Evolutionary conservation across 805 yeast species (phyloP).

Genomic region (Lipomyces orientalis): DNA sequence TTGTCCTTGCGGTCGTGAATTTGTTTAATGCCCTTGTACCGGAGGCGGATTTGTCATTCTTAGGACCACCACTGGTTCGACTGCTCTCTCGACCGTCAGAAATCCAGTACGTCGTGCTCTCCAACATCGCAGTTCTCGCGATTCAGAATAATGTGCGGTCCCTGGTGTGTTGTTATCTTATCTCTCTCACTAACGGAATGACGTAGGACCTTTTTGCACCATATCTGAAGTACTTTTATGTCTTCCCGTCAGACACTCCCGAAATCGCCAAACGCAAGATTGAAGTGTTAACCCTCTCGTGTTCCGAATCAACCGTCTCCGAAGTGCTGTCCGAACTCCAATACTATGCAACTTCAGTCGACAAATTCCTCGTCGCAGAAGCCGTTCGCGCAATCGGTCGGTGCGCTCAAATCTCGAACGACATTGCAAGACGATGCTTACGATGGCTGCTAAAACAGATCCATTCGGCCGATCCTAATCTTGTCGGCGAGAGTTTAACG

Average conservation of each 20-base stretch:
- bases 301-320: slow-evolving; percentile 58
- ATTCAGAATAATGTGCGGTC: slow-evolving; percentile 17
- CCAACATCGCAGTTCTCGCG: slow-evolving; percentile 52
- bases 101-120: slow-evolving; percentile 51
- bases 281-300: slow-evolving; percentile 63
- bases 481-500: slow-evolving; percentile 70
- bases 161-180: background rate
- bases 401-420: slow-evolving; percentile 57
- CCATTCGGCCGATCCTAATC: slow-evolving; percentile 42
- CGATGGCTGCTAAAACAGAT: slow-evolving; percentile 67
- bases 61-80: slow-evolving; percentile 59
- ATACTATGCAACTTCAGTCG: slow-evolving; percentile 52
- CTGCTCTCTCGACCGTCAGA: slow-evolving; percentile 47
- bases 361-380: slow-evolving; percentile 47
- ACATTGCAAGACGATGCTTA: slow-evolving; percentile 61
- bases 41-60: slow-evolving; percentile 54
- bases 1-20: slow-evolving; percentile 64
- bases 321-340: slow-evolving; percentile 66
- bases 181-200: slow-evolving; percentile 19
- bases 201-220: slow-evolving; percentile 45
- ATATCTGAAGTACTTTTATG: slow-evolving; percentile 50
- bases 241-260: slow-evolving; percentile 60
- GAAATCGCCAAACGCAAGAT: slow-evolving; percentile 60
- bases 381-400: slow-evolving; percentile 68
- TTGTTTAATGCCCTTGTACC: slow-evolving; percentile 66